Evolutionary conservation across 768 basidiomycete genomes (phyloP), one percentile per base, ranked within the genome.

Genomic region (Candolleomyces efflorescens): DNA sequence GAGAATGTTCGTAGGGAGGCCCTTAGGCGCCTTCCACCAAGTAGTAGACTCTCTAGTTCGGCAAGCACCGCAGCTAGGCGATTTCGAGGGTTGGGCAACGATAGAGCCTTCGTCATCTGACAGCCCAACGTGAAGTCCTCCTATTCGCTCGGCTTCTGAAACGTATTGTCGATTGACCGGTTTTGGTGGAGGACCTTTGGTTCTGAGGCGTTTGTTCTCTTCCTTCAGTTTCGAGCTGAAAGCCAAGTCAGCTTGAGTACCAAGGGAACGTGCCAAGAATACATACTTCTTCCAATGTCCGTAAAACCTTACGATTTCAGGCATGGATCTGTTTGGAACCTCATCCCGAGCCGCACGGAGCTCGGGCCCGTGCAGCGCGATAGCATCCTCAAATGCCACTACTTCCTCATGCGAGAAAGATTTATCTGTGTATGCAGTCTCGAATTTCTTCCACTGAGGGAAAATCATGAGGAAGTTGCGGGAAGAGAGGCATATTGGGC

Each of bases 21-120:
- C 90, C 67, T 91, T 91, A 2, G 94, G 94, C 13, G 93, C 92
- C 68, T 90, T 91, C 92, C 92, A 97, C 94, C 94, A 97, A 2
- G 71, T 74, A 38, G 78, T 78, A 5, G 89, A 89, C 59, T 92
- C 90, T 55, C 86, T 85, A 6, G 89, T 90, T 50, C 89, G 79
- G 69, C 94, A 97, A 3, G 91, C 90, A 37, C 90, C 92, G 65
- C 94, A 97, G 59, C 78, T 82, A 26, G 76, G 81, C 38, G 77
- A 73, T 66, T 77, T 85, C 44, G 78, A 77, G 36, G 78, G 78
- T 56, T 80, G 79, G 18, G 75, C 78, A 54, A 89, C 78, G 60
- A 92, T 77, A 1, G 92, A 94, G 11, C 83, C 83, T 67, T 94
- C 92, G 55, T 92, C 89, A 58, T 94, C 92, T 0, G 73, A 68